These are phyloP conservation scores for Panicum miliaceum DNA, from an alignment of 176 grass and related monocot genomes.

Conservation along the genomic window DNA sequence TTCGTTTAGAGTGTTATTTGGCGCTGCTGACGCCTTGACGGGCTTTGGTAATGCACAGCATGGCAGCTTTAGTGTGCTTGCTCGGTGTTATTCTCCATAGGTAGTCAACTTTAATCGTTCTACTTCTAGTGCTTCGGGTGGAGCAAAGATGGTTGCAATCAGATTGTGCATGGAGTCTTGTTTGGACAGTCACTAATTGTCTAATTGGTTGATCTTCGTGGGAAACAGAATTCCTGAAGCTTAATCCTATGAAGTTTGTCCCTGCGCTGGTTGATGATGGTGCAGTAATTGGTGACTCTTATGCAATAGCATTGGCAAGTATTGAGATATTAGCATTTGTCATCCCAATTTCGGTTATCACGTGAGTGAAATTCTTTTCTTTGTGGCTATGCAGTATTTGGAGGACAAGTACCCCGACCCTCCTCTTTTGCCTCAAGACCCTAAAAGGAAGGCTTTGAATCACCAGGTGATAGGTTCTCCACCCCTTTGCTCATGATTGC, in stretches of 20 bases:
- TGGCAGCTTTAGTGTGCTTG: too few species aligned
- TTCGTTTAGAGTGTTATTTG: too few species aligned
- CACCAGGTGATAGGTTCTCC: slow-evolving; percentile 47
- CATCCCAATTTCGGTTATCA: background rate
- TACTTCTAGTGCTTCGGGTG: too few species aligned
- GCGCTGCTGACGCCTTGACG: too few species aligned
- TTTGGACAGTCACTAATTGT: slow-evolving; percentile 2
- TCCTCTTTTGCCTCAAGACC: slow-evolving; percentile 52
- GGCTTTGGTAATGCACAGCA: too few species aligned
- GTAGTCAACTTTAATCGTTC: too few species aligned
- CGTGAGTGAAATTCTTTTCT: background rate
- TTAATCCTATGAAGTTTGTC: slow-evolving; percentile 66
- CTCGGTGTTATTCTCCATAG: too few species aligned
- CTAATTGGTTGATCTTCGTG: slow-evolving; percentile 2
- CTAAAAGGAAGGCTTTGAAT: slow-evolving; percentile 56
- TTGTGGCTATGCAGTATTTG: slow-evolving; percentile 50
- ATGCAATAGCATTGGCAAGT: slow-evolving; percentile 53
- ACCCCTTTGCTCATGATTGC: background rate
- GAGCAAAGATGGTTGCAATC: too few species aligned
- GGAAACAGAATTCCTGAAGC: slow-evolving; percentile 51
- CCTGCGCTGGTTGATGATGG: slow-evolving; percentile 27
- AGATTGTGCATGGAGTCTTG: background rate
- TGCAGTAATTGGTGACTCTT: slow-evolving; percentile 46
- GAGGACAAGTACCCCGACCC: slow-evolving; percentile 51
- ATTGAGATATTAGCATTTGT: background rate